Conservation (phyloP, 495 filamentous ascomycete species). For the Collariella sp. region DNA sequence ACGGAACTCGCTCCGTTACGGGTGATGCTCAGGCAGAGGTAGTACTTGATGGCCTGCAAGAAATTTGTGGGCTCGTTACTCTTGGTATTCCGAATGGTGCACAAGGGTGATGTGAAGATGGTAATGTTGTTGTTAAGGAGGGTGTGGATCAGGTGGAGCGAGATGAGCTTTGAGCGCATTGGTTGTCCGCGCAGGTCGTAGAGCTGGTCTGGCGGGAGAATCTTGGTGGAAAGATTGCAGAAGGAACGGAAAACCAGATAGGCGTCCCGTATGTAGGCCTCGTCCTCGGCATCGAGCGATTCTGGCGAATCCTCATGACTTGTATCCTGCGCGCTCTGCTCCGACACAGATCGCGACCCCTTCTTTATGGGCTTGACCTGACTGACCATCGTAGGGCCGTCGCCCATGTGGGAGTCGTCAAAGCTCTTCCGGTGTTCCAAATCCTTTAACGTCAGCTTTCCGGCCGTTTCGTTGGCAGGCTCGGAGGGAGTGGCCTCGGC, state of each 20-base stretch:
- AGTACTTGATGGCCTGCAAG: slow-evolving; percentile 91
- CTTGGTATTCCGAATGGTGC: slow-evolving; percentile 80
- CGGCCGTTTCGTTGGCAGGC: slow-evolving; percentile 44
- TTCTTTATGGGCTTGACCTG: slow-evolving; percentile 55
- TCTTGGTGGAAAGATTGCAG: slow-evolving; percentile 92
- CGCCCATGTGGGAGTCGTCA: slow-evolving; percentile 82
- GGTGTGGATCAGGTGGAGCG: slow-evolving; percentile 87
- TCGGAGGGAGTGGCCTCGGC: slow-evolving; percentile 47
- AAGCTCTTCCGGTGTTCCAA: slow-evolving; percentile 90
- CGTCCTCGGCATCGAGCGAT: slow-evolving; percentile 75
- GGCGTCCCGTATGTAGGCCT: slow-evolving; percentile 91
- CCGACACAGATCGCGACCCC: slow-evolving; percentile 50
- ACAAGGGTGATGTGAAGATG: slow-evolving; percentile 80
- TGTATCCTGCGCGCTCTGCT: slow-evolving; percentile 41
- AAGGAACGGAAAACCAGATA: slow-evolving; percentile 96
- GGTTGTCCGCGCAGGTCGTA: slow-evolving; percentile 87
- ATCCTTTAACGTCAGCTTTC: slow-evolving; percentile 87
- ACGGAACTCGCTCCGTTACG: slow-evolving; percentile 92
- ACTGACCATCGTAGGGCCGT: slow-evolving; percentile 90
- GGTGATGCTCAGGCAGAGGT: slow-evolving; percentile 86
- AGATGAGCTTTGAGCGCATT: slow-evolving; percentile 95
- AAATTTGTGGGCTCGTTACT: slow-evolving; percentile 80
- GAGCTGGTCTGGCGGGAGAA: slow-evolving; percentile 78
- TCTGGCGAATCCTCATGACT: slow-evolving; percentile 49
- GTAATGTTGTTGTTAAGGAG: slow-evolving; percentile 83